Evolutionary conservation across 495 filamentous ascomycete genomes (phyloP).

Genomic region (Amniculicola lignicola): DNA sequence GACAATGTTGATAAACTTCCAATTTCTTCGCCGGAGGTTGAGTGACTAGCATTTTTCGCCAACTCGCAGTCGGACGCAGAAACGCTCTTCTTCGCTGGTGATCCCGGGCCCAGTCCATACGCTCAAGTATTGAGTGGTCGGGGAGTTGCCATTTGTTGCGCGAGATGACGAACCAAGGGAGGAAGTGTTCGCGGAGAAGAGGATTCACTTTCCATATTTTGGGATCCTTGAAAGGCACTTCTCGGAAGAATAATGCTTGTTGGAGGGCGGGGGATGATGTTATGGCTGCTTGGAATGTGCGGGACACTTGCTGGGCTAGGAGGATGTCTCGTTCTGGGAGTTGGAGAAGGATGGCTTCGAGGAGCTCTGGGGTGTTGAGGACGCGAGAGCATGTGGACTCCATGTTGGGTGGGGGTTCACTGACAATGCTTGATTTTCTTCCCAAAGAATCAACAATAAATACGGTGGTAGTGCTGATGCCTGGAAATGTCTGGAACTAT

Average conservation of each 20-base stretch:
- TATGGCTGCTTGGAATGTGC: conserved; percentile 4
- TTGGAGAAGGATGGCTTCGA: conserved; percentile 16
- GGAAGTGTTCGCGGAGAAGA: not conserved
- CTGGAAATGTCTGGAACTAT: no score
- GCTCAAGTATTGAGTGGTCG: not conserved
- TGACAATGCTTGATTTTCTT: no score
- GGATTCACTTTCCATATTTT: conserved; percentile 8
- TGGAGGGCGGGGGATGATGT: conserved; percentile 15
- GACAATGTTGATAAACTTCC: not conserved
- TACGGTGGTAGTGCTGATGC: no score
- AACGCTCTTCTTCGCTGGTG: not conserved
- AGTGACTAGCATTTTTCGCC: conserved; percentile 5
- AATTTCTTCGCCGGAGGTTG: conserved; percentile 8
- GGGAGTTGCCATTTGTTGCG: not conserved
- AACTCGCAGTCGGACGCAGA: conserved; percentile 1
- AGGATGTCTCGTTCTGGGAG: conserved; percentile 17
- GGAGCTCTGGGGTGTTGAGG: conserved; percentile 18
- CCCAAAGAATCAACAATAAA: no score
- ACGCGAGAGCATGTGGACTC: not conserved
- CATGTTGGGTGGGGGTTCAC: no score
- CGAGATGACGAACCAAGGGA: conserved; percentile 7
- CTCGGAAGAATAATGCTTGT: conserved; percentile 19
- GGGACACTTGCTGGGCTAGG: conserved; percentile 15
- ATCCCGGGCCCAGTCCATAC: not conserved
- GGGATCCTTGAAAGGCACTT: not conserved